Base-by-base conservation (phyloP, 768 basidiomycete genomes). In the Tricholoma saponaceum region DNA sequence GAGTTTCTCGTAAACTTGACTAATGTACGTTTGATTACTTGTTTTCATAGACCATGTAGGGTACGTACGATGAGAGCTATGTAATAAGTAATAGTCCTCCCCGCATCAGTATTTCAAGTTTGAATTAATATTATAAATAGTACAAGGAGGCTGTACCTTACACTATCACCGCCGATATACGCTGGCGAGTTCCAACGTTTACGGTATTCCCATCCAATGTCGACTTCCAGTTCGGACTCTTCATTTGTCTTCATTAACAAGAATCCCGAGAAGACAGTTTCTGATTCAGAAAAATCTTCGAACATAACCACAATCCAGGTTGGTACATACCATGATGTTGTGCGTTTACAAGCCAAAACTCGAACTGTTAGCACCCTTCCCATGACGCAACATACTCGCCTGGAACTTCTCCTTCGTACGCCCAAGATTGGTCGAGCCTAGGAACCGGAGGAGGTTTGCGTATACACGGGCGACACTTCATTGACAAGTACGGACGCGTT, bases 401-500 rank as follows among this genome's bases (percentile, higher is more conserved):
- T 3, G 85, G 85, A 4, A 76, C 76, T 7, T 60, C 65, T 8
- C 47, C 70, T 0, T 80, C 84, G 1, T 89, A 82, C 59, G 89
- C 87, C 0, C 90, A 92, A 61, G 85, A 89, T 66, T 93, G 88
- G 90, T 87, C 85, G 9, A 62, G 55, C 13, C 58, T 67, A 28
- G 81, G 76, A 22, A 87, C 83, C 0, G 85, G 83, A 13, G 84
- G 84, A 22, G 69, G 69, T 13, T 67, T 95, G 22, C 71, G 72
- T 30, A 77, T 83, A 1, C 80, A 83, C 54, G 94, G 94, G 0
- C 78, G 92, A 14, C 85, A 97, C 68, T 91, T 97, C 63, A 74
- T 94, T 1, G 95, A 98, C 68, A 72, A 72, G 1, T 83, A 85
- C 64, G 91, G 90, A 3, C 83, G 95, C 49, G 85, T 95, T 3